Conservation (phyloP, 2,329 filamentous ascomycete genomes). For the Fusarium vanettenii region DNA sequence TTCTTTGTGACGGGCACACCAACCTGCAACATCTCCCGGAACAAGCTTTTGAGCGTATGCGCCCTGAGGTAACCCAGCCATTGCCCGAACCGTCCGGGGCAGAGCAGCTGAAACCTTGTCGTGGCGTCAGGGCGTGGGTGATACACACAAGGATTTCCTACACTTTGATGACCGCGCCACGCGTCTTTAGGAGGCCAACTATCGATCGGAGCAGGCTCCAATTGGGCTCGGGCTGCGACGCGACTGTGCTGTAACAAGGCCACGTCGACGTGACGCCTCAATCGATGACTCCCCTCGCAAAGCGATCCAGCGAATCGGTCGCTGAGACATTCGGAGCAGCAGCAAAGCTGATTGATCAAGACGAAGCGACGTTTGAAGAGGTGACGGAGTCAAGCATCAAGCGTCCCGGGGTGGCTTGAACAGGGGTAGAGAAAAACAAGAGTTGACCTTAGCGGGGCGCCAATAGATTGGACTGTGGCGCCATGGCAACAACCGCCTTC, state of each 20-base stretch:
- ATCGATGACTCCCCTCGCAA: conserved; percentile 14
- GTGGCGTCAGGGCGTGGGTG: conserved; percentile 25
- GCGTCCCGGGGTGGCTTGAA: conserved; percentile 18
- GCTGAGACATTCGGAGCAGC: neutral
- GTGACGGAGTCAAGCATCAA: conserved; percentile 12
- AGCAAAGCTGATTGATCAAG: conserved; percentile 4
- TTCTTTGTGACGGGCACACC: neutral
- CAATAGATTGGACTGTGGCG: conserved; percentile 28
- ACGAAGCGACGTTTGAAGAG: neutral
- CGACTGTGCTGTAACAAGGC: conserved; percentile 1
- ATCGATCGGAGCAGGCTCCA: neutral
- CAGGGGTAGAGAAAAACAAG: conserved; percentile 18
- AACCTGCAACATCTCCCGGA: conserved; percentile 3
- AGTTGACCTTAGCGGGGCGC: conserved; percentile 19
- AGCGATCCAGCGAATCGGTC: conserved; percentile 18
- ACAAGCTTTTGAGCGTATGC: conserved; percentile 13
- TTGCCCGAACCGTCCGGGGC: neutral
- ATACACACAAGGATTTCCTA: conserved; percentile 10
- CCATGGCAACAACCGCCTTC: conserved; percentile 18
- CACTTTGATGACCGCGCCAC: conserved; percentile 25
- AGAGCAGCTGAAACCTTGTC: conserved; percentile 27
- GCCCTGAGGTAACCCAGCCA: conserved; percentile 29
- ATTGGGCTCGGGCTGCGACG: conserved; percentile 6
- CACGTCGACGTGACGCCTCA: conserved; percentile 9
- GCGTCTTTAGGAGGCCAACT: conserved; percentile 18